phyloP scores from a whole-genome alignment of 2,329 filamentous ascomycete species.

The Aspergillus terreus region DNA sequence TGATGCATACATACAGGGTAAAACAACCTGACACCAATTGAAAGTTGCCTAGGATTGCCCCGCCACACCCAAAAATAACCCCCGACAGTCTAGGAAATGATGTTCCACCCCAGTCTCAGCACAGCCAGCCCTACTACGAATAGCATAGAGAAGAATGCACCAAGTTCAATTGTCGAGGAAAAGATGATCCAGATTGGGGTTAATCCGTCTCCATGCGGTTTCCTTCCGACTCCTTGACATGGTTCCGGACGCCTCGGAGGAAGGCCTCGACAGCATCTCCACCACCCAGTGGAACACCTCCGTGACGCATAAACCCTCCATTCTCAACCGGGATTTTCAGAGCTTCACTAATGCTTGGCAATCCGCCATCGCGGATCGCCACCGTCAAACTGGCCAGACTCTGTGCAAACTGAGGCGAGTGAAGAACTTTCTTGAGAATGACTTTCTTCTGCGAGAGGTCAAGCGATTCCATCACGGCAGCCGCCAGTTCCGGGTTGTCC shows the following conservation, averaged over 20 bases:
- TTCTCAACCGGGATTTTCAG: constrained; percentile 76
- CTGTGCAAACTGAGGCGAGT: constrained; percentile 87
- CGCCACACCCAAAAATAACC: constrained; percentile 6
- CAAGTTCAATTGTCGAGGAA: background rate
- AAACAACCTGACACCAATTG: background rate
- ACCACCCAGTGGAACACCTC: constrained; percentile 79
- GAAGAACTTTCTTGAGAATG: constrained; percentile 75
- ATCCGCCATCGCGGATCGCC: constrained; percentile 82
- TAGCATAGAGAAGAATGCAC: background rate
- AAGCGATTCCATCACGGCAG: constrained; percentile 70
- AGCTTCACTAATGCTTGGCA: constrained; percentile 86
- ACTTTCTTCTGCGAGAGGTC: constrained; percentile 72
- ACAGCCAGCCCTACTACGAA: background rate
- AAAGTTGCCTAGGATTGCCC: constrained; percentile 5
- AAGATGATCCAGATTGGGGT: constrained; percentile 6
- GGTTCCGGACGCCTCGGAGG: constrained; percentile 80
- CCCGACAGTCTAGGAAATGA: background rate
- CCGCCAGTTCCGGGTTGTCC: constrained; percentile 65
- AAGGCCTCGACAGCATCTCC: constrained; percentile 89
- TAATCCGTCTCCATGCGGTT: constrained; percentile 45
- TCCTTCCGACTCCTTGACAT: constrained; percentile 56
- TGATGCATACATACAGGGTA: background rate
- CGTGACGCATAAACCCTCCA: constrained; percentile 74
- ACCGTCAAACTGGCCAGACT: constrained; percentile 80
- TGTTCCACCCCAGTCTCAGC: background rate